These are phyloP conservation scores for Metarhizium rileyi DNA, from an alignment of 2,329 filamentous ascomycete species.

Conservation along the genomic window DNA sequence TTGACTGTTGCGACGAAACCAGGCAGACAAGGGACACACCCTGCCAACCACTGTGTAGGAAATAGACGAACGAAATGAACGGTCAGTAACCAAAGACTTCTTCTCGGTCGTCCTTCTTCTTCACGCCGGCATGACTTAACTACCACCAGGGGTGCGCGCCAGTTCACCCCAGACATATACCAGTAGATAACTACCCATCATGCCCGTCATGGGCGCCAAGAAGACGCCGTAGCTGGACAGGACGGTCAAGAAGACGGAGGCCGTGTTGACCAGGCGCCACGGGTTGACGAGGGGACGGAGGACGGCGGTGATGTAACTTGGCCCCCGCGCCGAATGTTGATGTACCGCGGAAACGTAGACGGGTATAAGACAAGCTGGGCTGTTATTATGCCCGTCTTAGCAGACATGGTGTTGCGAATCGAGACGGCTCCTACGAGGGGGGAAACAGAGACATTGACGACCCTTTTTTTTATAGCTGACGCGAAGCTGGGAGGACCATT, in stretches of 20 bases:
- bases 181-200: constrained; percentile 31
- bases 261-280: constrained; percentile 28
- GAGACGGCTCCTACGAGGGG: too few species aligned
- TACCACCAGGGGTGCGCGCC: constrained; percentile 29
- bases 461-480: too few species aligned
- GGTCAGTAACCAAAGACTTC: too few species aligned
- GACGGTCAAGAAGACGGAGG: constrained; percentile 26
- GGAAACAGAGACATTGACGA: too few species aligned
- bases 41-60: constrained; percentile 25
- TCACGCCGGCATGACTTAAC: too few species aligned
- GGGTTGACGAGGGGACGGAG: constrained; percentile 27
- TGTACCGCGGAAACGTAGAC: constrained; percentile 25
- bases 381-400: too few species aligned
- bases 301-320: constrained; percentile 25
- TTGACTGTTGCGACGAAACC: constrained; percentile 33
- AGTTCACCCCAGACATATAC: constrained; percentile 30
- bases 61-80: too few species aligned
- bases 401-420: too few species aligned
- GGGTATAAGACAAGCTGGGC: too few species aligned
- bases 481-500: too few species aligned
- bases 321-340: constrained; percentile 30
- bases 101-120: too few species aligned
- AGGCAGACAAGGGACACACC: constrained; percentile 29
- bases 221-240: constrained; percentile 28
- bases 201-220: constrained; percentile 28